phyloP scores from a whole-genome alignment of 208 protist species.

The Trypanosoma cruzi region DNA sequence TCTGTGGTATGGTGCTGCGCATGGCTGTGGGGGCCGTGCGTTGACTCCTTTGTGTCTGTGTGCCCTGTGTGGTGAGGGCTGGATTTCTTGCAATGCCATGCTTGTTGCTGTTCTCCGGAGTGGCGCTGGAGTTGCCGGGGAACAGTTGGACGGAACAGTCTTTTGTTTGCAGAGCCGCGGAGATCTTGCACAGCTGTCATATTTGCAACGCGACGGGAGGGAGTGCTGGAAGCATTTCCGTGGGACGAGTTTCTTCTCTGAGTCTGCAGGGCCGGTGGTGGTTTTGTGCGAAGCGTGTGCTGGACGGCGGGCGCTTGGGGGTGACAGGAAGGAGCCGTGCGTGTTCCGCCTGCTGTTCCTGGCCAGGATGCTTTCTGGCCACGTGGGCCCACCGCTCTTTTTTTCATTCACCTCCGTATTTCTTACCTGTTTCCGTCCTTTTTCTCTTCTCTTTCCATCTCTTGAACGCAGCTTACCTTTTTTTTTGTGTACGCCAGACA shows the following conservation, averaged over 20 bases:
- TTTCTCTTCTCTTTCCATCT: too few species aligned
- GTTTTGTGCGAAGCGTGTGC: neutral
- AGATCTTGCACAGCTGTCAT: neutral
- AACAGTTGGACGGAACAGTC: neutral
- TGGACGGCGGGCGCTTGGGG: too few species aligned
- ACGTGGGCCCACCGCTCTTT: neutral
- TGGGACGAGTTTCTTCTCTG: neutral
- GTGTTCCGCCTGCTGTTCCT: too few species aligned
- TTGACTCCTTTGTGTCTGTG: neutral
- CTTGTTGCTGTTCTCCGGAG: neutral
- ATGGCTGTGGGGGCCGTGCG: constrained; percentile 5
- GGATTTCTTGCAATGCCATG: neutral
- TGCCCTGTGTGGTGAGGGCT: neutral
- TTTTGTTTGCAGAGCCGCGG: neutral
- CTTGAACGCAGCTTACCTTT: constrained; percentile 61
- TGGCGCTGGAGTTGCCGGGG: neutral
- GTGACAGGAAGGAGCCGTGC: too few species aligned
- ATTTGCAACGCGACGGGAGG: neutral
- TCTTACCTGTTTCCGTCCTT: constrained; percentile 58
- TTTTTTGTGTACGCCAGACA: constrained; percentile 8
- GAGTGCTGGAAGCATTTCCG: too few species aligned
- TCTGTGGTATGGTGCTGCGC: constrained; percentile 19
- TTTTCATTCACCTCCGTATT: constrained; percentile 44
- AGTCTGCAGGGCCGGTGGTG: neutral
- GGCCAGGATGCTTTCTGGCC: neutral